phyloP scores from a whole-genome alignment of 1,284 basidiomycete species.

The Pascua sp. region DNA sequence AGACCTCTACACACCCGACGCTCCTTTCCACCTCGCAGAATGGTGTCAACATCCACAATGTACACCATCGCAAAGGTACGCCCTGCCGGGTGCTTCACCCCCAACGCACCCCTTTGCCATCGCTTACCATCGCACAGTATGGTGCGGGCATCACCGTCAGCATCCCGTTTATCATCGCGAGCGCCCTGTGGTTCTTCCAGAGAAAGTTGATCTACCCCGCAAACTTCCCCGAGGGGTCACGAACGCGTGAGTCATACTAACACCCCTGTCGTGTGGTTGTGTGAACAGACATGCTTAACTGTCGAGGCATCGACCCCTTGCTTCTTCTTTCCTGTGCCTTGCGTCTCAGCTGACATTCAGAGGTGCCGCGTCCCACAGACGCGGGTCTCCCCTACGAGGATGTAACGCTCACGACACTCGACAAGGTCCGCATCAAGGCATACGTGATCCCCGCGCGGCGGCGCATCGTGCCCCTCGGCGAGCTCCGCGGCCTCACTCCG shows the following conservation, averaged over 20 bases:
- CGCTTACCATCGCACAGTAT: slow-evolving; percentile 24
- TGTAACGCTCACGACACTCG: slow-evolving; percentile 62
- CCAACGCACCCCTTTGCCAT: neutral
- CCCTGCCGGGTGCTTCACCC: neutral
- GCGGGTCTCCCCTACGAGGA: slow-evolving; percentile 70
- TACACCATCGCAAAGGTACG: slow-evolving; percentile 61
- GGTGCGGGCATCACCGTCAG: slow-evolving; percentile 28
- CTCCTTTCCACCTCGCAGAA: neutral
- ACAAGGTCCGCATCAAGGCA: slow-evolving; percentile 59
- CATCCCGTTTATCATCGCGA: slow-evolving; percentile 52
- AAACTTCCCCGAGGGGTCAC: slow-evolving; percentile 77
- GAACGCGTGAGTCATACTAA: slow-evolving; percentile 56
- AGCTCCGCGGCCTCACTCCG: slow-evolving; percentile 22
- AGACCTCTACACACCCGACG: too few species aligned
- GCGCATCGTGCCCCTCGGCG: slow-evolving; percentile 19
- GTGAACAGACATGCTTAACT: too few species aligned
- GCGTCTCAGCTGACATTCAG: slow-evolving; percentile 45
- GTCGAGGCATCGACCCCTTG: too few species aligned
- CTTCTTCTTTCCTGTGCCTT: too few species aligned
- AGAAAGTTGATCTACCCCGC: slow-evolving; percentile 85
- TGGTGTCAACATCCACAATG: slow-evolving; percentile 22
- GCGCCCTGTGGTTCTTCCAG: slow-evolving; percentile 77
- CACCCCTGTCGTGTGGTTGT: neutral
- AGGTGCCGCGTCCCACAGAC: slow-evolving; percentile 67
- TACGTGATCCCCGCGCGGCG: slow-evolving; percentile 57